These are phyloP conservation scores for Trichocladium uniseriatum DNA, from an alignment of 495 filamentous ascomycete species.

Conservation along the genomic window DNA sequence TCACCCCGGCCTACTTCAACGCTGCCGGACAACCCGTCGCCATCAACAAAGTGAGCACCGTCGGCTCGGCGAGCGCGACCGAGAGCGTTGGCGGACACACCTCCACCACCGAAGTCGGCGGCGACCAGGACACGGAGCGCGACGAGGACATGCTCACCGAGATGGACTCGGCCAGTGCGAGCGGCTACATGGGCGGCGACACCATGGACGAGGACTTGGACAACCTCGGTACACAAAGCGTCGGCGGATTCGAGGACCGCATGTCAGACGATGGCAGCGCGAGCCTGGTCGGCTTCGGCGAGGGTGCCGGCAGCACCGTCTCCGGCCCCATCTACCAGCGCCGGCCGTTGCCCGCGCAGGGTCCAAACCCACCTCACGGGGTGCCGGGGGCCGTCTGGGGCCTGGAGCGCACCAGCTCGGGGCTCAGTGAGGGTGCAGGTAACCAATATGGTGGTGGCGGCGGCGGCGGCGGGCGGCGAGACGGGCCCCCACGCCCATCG, in stretches of 20 bases:
- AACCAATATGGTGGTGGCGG: no score
- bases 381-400: conserved; percentile 17
- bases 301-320: conserved; percentile 72
- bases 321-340: conserved; percentile 59
- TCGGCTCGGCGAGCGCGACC: conserved; percentile 65
- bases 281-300: conserved; percentile 76
- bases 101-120: conserved; percentile 52
- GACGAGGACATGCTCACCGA: conserved; percentile 34
- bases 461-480: background rate
- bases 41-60: conserved; percentile 64
- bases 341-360: conserved; percentile 23
- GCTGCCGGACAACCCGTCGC: conserved; percentile 47
- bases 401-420: conserved; percentile 36
- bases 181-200: conserved; percentile 27
- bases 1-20: conserved; percentile 57
- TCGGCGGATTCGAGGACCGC: conserved; percentile 57
- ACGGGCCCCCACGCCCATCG: background rate
- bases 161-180: conserved; percentile 31
- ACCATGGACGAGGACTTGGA: conserved; percentile 33
- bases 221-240: conserved; percentile 37
- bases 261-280: conserved; percentile 67
- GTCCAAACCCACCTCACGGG: background rate
- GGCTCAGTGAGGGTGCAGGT: conserved; percentile 29
- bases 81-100: conserved; percentile 58
- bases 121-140: conserved; percentile 36